phyloP scores from a whole-genome alignment of 306 rosid genomes.

The Pyrus communis region DNA sequence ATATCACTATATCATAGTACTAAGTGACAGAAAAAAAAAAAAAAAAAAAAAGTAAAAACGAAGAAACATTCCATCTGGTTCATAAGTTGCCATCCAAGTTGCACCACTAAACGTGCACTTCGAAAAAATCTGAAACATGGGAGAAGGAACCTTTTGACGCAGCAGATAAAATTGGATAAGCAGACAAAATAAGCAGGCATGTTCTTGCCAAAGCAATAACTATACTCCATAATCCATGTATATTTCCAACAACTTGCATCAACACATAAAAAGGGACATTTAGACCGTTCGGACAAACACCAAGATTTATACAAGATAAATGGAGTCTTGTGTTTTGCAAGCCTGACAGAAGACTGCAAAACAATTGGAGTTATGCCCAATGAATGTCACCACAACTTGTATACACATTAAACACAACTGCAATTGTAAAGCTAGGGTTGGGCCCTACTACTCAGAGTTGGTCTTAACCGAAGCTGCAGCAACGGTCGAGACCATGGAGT shows the following conservation, averaged over 20 bases:
- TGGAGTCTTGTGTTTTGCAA: neutral
- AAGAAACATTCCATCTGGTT: neutral
- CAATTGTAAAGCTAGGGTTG: neutral
- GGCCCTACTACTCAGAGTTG: conserved; percentile 13
- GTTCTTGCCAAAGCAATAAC: too few species aligned
- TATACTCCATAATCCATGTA: neutral
- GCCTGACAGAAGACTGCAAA: neutral
- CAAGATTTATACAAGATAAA: neutral
- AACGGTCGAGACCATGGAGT: conserved; percentile 76
- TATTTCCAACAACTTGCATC: neutral
- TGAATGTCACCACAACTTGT: neutral
- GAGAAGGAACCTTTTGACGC: too few species aligned
- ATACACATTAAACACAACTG: conserved; percentile 8
- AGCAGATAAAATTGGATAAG: too few species aligned
- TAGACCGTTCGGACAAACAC: conserved; percentile 1
- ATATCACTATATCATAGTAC: too few species aligned
- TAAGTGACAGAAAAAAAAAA: too few species aligned
- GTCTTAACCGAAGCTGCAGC: conserved; percentile 43
- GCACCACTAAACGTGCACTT: neutral
- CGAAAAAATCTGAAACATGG: too few species aligned
- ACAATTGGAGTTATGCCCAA: neutral
- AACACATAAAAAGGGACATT: conserved; percentile 2
- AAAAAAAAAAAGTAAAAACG: too few species aligned
- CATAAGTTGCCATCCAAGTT: neutral
- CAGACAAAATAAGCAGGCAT: neutral